Base-by-base conservation (phyloP, 2,329 filamentous ascomycete genomes). In the Pseudogymnoascus sp. region DNA sequence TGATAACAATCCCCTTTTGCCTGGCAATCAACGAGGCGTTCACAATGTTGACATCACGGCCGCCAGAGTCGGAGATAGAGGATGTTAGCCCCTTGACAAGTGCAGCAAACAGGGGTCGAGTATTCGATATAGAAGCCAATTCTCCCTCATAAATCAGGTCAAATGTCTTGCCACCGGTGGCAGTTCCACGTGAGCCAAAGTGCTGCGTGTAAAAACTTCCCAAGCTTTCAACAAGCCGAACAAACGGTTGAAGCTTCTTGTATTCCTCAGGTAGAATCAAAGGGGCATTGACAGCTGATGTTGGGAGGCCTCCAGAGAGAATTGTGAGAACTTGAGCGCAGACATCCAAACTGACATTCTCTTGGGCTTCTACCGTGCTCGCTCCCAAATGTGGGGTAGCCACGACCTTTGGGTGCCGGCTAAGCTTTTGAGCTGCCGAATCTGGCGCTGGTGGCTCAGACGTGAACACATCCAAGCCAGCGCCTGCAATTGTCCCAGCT, bases 201-300 rank as follows among this genome's bases (percentile, higher is more conserved):
- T 92, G 88, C 68, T 93, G 90, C 0, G 89, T 92, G 71, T 92
- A 93, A 0, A 93, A 76, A 2, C 81, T 82, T 1, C 90, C 90
- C 83, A 94, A 90, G 69, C 88, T 89, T 74, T 94, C 90, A 8
- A 92, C 81, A 0, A 94, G 80, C 7, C 79, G 79, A 5, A 93
- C 88, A 67, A 90, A 92, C 0, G 90, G 90, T 68, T 90, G 87
- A 4, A 93, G 78, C 64, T 88, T 90, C 65, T 85, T 81, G 71
- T 91, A 92, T 74, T 93, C 90, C 66, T 92, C 89, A 0, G 89
- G 89, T 14, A 92, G 78, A 65, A 93, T 93, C 61, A 93, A 82
- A 4, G 90, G 90, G 0, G 89, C 90, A 66, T 94, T 93, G 70
- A 93, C 90, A 4, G 90, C 89, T 19, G 82, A 85, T 1, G 88